phyloP scores from a whole-genome alignment of 805 yeast species.

The Saccharomycopsis sp. region DNA sequence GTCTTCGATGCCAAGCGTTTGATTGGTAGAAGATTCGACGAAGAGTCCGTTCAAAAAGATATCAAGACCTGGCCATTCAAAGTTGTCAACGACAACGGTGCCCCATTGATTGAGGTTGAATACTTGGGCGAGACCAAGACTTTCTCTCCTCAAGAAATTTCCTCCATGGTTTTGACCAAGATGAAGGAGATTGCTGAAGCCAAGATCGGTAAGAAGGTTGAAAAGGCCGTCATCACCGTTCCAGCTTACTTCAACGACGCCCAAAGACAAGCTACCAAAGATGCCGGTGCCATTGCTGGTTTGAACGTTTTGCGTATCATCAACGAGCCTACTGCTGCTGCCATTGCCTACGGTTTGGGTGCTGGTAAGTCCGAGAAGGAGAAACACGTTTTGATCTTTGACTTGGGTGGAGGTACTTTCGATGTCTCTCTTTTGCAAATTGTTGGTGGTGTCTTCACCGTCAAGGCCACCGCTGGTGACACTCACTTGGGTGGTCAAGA shows the following conservation, averaged over 20 bases:
- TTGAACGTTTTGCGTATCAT: constrained; percentile 70
- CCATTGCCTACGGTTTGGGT: constrained; percentile 98
- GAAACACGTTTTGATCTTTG: constrained; percentile 87
- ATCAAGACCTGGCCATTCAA: constrained; percentile 87
- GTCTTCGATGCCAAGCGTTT: constrained; percentile 79
- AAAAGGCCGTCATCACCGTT: constrained; percentile 71
- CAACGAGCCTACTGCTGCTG: constrained; percentile 92
- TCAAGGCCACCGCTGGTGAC: constrained; percentile 98
- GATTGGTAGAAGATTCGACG: constrained; percentile 74
- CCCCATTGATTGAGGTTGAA: constrained; percentile 65
- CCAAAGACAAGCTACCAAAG: constrained; percentile 78
- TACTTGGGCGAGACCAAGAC: constrained; percentile 63
- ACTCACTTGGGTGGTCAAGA: constrained; percentile 99
- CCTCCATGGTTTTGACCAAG: constrained; percentile 71
- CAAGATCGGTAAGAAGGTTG: constrained; percentile 62
- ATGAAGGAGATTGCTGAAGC: constrained; percentile 82
- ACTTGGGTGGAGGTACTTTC: constrained; percentile 98
- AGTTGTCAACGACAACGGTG: constrained; percentile 56
- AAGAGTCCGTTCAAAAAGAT: constrained; percentile 75
- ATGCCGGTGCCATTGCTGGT: constrained; percentile 77
- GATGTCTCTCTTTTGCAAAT: constrained; percentile 91
- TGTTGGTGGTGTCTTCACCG: constrained; percentile 95
- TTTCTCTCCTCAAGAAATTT: constrained; percentile 69
- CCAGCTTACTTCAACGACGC: constrained; percentile 79
- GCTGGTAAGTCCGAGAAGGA: constrained; percentile 76